Conservation (phyloP, 2,329 filamentous ascomycete species). For the Paecilomyces variotii region DNA sequence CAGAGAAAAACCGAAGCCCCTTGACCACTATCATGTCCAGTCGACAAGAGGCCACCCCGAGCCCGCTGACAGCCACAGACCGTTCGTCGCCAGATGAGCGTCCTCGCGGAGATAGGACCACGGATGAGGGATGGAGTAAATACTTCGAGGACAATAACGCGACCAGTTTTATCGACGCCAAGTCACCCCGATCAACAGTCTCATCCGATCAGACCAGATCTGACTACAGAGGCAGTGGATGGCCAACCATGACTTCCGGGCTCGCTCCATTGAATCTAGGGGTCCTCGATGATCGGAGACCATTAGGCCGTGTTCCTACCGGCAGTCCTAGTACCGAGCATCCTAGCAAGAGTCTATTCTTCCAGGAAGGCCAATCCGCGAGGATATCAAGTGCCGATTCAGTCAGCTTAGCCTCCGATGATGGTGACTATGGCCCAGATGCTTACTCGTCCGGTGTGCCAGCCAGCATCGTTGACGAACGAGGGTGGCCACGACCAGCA, state of each 20-base stretch:
- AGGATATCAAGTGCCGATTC: conserved; percentile 38
- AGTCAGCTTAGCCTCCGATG: conserved; percentile 29
- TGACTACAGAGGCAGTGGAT: conserved; percentile 31
- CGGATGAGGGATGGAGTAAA: conserved; percentile 42
- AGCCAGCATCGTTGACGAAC: conserved; percentile 14
- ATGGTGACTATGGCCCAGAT: conserved; percentile 22
- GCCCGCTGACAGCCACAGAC: conserved; percentile 12
- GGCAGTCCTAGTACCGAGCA: conserved; percentile 37
- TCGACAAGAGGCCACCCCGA: conserved; percentile 13
- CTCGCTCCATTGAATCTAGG: conserved; percentile 28
- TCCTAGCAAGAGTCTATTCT: conserved; percentile 21
- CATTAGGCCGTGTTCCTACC: conserved; percentile 31
- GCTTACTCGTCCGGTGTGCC: conserved; percentile 20
- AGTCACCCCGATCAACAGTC: conserved; percentile 17
- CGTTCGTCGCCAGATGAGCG: conserved; percentile 9
- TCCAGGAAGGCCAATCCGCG: conserved; percentile 33
- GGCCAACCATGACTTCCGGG: conserved; percentile 27
- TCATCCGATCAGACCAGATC: conserved; percentile 23
- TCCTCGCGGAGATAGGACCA: conserved; percentile 30
- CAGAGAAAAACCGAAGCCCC: conserved; percentile 15
- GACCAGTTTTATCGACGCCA: conserved; percentile 16
- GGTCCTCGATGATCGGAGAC: conserved; percentile 30
- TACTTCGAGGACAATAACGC: conserved; percentile 37
- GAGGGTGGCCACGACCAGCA: conserved; percentile 16
- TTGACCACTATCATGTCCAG: conserved; percentile 24